Conservation (phyloP, 768 basidiomycete genomes). For the Rhodotorula paludigena region DNA sequence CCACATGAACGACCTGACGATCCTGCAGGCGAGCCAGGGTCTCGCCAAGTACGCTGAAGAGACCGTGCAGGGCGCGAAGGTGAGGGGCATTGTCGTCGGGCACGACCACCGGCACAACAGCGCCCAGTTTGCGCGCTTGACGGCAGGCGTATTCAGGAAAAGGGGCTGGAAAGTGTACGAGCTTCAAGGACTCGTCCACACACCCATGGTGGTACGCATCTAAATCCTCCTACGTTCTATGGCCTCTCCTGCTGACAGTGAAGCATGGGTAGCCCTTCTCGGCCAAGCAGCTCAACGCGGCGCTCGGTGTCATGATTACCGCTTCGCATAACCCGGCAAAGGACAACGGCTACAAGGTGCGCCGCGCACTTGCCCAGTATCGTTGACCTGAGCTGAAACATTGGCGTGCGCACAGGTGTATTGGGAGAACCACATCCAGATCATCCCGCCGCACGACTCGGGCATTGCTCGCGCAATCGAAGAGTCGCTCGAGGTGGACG, state of each 20-base stretch:
- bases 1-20: conserved; percentile 78
- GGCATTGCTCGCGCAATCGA: conserved; percentile 67
- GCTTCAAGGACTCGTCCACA: conserved; percentile 67
- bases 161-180: conserved; percentile 66
- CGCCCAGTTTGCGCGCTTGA: conserved; percentile 67
- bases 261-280: conserved; percentile 61
- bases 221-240: too few relatives aligned
- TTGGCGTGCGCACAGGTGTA: conserved; percentile 9
- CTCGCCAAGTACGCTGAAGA: conserved; percentile 30
- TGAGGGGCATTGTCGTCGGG: conserved; percentile 71
- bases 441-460: conserved; percentile 74
- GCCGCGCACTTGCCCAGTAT: accelerated
- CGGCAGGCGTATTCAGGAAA: conserved; percentile 64
- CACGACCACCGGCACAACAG: conserved; percentile 82
- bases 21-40: conserved; percentile 39
- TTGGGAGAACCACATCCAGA: conserved; percentile 52
- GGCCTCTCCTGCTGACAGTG: too few relatives aligned
- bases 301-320: conserved; percentile 86
- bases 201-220: conserved; percentile 46
- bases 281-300: conserved; percentile 61
- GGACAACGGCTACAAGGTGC: conserved; percentile 86
- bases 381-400: not conserved
- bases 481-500: conserved; percentile 57
- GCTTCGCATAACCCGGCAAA: conserved; percentile 82
- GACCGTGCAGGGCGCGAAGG: conserved; percentile 47